Evolutionary conservation across 805 yeast species (phyloP), one percentile per base, ranked within the genome.

Genomic region (Saccharomyces jurei): DNA sequence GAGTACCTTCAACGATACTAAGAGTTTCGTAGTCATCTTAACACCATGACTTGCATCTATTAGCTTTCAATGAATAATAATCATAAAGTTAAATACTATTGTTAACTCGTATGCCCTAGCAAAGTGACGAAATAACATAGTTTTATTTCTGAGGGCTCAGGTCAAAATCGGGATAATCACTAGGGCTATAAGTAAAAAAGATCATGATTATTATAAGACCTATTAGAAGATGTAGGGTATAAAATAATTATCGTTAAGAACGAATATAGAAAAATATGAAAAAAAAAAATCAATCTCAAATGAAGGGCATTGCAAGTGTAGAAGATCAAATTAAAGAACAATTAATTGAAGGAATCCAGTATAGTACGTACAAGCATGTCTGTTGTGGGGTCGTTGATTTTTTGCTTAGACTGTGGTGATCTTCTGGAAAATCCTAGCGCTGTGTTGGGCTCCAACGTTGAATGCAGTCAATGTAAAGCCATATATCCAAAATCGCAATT

Each of bases 381-480:
- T 55, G 96, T 83, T 17, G 96, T 94, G 46, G 99, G 99, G 14
- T 87, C 96, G 50, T 81, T 94, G 64, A 92, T 94, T 56, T 94
- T 94, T 72, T 94, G 99, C 71, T 78, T 84, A 10, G 88, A 84
- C 61, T 94, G 99, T 72, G 99, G 99, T 63, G 89, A 87, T 65
- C 77, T 94, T 53, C 76, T 94, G 56, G 96, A 89, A 51, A 70
- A 66, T 68, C 78, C 89, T 9, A 81, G 81, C 30, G 73, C 82
- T 32, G 63, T 60, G 29, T 46, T 54, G 51, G 69, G 75, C 50
- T 63, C 77, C 25, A 67, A 74, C 41, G 71, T 88, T 55, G 77
- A 77, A 52, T 89, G 97, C 70, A 74, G 65, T 2, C 79, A 77
- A 59, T 81, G 86, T 61, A 65, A 68, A 49, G 71, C 72, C 10